Evolutionary conservation across 2,329 filamentous ascomycete species (phyloP).

Genomic region (Aureobasidium sp.): DNA sequence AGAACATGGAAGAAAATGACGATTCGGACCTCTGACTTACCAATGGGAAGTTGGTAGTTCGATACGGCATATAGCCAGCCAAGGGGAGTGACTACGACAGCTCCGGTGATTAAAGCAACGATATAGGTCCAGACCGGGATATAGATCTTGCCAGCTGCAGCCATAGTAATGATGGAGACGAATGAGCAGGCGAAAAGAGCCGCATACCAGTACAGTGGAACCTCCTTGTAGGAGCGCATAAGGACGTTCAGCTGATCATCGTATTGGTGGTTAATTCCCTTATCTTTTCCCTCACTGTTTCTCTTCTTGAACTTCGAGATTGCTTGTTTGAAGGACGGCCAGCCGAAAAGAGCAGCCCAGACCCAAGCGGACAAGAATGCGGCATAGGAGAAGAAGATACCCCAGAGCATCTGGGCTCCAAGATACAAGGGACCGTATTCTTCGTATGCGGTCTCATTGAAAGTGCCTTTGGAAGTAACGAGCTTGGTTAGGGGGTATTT

Average conservation of each 20-base stretch:
- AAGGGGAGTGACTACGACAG: constrained; percentile 48
- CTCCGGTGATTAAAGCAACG: constrained; percentile 50
- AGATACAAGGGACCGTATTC: constrained; percentile 51
- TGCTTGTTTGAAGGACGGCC: constrained; percentile 19
- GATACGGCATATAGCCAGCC: constrained; percentile 55
- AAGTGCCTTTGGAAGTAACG: constrained; percentile 37
- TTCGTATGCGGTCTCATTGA: constrained; percentile 45
- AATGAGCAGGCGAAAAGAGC: constrained; percentile 46
- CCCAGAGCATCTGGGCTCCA: constrained; percentile 52
- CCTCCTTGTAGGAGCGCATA: constrained; percentile 51
- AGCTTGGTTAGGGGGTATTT: constrained; percentile 39
- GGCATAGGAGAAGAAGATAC: constrained; percentile 55
- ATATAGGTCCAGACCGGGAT: constrained; percentile 57
- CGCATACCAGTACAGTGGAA: constrained; percentile 54
- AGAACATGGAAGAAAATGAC: too few species aligned
- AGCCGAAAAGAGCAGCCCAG: constrained; percentile 54
- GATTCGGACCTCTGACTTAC: too few species aligned
- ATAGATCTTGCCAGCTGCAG: constrained; percentile 47
- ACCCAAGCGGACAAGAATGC: constrained; percentile 52
- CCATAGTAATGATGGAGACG: constrained; percentile 44
- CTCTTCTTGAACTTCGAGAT: constrained; percentile 40
- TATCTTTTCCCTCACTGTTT: constrained; percentile 37
- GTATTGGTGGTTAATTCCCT: constrained; percentile 49
- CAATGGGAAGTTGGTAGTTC: constrained; percentile 47
- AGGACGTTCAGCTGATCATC: constrained; percentile 54